Evolutionary conservation across 1,284 basidiomycete species (phyloP).

Genomic region (Boletus semigastroideus): DNA sequence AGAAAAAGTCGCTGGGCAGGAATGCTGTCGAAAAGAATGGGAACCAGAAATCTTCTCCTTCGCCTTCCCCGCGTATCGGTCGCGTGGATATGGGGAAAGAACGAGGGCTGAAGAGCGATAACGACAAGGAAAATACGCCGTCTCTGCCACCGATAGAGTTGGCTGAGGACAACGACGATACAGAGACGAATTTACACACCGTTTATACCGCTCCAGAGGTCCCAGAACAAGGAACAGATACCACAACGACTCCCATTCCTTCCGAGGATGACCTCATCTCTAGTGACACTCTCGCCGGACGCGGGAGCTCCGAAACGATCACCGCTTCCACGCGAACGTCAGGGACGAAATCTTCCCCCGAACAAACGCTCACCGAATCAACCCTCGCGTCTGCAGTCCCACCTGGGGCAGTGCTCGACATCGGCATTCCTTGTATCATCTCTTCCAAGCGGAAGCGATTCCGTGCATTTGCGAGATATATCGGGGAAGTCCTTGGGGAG

Average conservation of each 20-base stretch:
- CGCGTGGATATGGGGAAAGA: conserved; percentile 23
- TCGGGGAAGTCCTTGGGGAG: conserved; percentile 81
- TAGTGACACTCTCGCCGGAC: conserved; percentile 17
- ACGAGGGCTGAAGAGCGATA: conserved; percentile 7
- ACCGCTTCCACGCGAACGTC: conserved; percentile 19
- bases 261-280: conserved; percentile 17
- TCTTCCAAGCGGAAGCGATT: conserved; percentile 80
- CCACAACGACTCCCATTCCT: conserved; percentile 8
- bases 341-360: conserved; percentile 20
- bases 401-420: conserved; percentile 73
- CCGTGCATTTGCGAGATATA: conserved; percentile 84
- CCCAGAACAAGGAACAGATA: conserved; percentile 4
- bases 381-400: conserved; percentile 35
- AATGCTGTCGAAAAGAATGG: conserved; percentile 18
- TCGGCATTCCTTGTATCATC: conserved; percentile 92
- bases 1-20: conserved; percentile 18
- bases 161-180: conserved; percentile 16
- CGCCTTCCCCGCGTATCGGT: conserved; percentile 20
- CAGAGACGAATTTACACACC: conserved; percentile 26
- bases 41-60: conserved; percentile 16
- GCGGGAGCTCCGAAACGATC: conserved; percentile 27
- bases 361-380: conserved; percentile 26
- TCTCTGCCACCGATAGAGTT: conserved; percentile 1
- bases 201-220: conserved; percentile 21
- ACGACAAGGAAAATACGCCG: conserved; percentile 23